Evolutionary conservation across 106 monocot species (phyloP), one percentile per base, ranked within the genome.

Genomic region (Allium fistulosum): DNA sequence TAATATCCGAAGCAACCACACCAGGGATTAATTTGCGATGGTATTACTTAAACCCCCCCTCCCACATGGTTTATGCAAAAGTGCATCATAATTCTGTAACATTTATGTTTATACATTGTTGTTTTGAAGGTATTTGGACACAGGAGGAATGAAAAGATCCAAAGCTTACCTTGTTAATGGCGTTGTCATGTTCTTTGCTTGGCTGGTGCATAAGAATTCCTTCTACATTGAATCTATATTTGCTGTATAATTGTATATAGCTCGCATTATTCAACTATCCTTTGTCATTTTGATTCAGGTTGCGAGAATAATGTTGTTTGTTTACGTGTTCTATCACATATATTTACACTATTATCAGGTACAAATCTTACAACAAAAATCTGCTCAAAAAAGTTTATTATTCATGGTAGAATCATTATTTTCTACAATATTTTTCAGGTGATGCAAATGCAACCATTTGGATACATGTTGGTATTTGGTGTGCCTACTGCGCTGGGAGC

Each of bases 11-110:
- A 75, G 74, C 80, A 49, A 97, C 92, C 7, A 89, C 97, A 6
- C 92, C 92, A 0, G 84, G 77, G 55, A 79, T 97, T 64, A 87
- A 97, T 75, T 51, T 97, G 55, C 80, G 97, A 97, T 97, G 97
- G 97, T 45, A 65, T 49, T 7, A 17, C 58, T 47, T 14, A 9
- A 48, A 18, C 27, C 10, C 57, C 15, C 16, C 9, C 56, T 8
- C 0, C 9, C 26, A 69, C 27, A 12, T 56, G 50, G 15, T 53
- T 53, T n/a, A 46, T 1, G 0, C 27, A 14, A 56, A 1, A 1
- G 10, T 4, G 16, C 8, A 27, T 47, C 10, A 47, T 49, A 8
- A 22, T 65, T 7, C 49, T 73, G 10, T 67, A 52, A 26, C 22
- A 12, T 66, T 51, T 26, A 67, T 52, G 22, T 67, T 67, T 17